Base-by-base conservation (phyloP, 2,329 filamentous ascomycete species). In the Phyllosticta citrichinensis region DNA sequence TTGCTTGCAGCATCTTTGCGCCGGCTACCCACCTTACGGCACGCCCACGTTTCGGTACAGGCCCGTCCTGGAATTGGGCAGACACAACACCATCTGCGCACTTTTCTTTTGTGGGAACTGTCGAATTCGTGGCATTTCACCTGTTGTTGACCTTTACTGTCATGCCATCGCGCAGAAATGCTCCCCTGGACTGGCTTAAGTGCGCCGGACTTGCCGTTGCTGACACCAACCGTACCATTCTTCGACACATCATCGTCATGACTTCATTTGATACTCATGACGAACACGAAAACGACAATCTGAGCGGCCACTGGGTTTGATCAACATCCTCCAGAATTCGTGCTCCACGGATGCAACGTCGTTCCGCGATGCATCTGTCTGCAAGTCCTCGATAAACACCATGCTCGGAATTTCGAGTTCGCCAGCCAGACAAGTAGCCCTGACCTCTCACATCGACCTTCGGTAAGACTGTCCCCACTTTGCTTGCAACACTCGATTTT, bases 1-100 rank as follows among this genome's bases (percentile, higher is more conserved):
- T 40, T 60, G 52, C 58, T 24, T 60, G 58, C 58, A 60, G 24
- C 12, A 60, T 60, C 53, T 60, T 60, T 56, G 58, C n/a, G 33
- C 58, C 54, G 52, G 52, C 33, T 47, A n/a, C 40, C 40, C 14
- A 35, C 9, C 24, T 55, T 19, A 14, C 47, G n/a, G 33, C 24
- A n/a, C 9, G 5, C 17, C 53, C 53, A 60, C 40, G 58, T 52
- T 56, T 60, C 58, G 58, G 58, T 47, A 56, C 14, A 47, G 40
- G 14, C 1, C 40, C 40, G 14, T n/a, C n/a, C 17, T n/a, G n/a
- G 40, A 47, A n/a, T 47, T 6, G 40, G 40, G 17, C 14, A n/a
- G 40, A 8, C 40, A 47, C 40, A 47, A n/a, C 14, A n/a, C 40
- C 17, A 47, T 47, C 40, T 47, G 40, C 14, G 40, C 17, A n/a